These are phyloP conservation scores for Lachnellula hyalina DNA, from an alignment of 2,329 filamentous ascomycete genomes.

Conservation along the genomic window DNA sequence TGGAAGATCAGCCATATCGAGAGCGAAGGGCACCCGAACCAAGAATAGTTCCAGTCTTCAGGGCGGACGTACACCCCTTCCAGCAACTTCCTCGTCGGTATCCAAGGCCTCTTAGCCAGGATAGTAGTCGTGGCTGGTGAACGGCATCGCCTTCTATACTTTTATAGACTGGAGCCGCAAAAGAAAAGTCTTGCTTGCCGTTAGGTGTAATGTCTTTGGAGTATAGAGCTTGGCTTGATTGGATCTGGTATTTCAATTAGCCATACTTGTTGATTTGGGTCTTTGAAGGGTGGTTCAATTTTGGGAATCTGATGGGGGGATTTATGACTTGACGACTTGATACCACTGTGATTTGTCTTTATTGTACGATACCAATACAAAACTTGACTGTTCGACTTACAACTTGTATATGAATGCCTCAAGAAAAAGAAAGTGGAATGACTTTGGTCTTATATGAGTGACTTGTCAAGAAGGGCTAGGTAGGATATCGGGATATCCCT, in stretches of 20 bases:
- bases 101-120: background rate
- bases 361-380: background rate
- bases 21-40: conserved; percentile 7
- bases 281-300: background rate
- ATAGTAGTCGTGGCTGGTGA: conserved; percentile 7
- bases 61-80: conserved; percentile 11
- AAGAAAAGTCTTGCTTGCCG: background rate
- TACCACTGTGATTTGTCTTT: background rate
- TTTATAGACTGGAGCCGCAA: background rate
- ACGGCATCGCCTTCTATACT: background rate
- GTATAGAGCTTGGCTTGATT: background rate
- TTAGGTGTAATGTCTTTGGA: background rate
- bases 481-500: background rate
- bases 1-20: conserved; percentile 9
- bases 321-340: too few species aligned
- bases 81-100: conserved; percentile 14
- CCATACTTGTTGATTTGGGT: background rate
- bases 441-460: background rate
- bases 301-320: background rate
- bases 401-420: background rate
- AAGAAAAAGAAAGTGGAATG: background rate
- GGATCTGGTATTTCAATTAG: background rate
- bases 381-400: background rate
- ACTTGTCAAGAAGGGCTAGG: background rate
- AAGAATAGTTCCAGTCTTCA: background rate